Percentiles rank a stretch among this genome's conserved stretches.
phyloP scores from a whole-genome alignment of 2,329 filamentous ascomycete species.

The Ophiostoma montium region DNA sequence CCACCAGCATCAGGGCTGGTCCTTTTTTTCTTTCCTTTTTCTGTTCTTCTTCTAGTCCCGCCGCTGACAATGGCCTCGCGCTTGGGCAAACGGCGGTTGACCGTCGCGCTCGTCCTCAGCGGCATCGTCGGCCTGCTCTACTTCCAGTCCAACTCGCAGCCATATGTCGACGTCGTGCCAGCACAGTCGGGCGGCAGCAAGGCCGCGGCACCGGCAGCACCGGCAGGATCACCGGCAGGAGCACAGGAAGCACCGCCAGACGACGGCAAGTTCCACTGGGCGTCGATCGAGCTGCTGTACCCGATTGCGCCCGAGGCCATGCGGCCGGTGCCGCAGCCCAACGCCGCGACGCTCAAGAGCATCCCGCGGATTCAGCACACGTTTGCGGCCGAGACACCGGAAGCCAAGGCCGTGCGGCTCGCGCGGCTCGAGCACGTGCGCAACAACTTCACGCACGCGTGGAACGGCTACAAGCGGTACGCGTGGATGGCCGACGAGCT shows the following conservation, averaged over 20 bases:
- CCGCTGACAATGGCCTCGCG: slow-evolving; percentile 11
- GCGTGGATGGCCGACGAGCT: slow-evolving; percentile 54
- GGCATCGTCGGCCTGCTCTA: slow-evolving; percentile 9
- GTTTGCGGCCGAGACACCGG: slow-evolving; percentile 24
- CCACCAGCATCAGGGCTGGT: too few relatives aligned
- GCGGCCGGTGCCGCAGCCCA: slow-evolving; percentile 5
- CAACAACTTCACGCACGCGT: slow-evolving; percentile 39
- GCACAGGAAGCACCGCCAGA: neutral
- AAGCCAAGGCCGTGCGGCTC: slow-evolving; percentile 22
- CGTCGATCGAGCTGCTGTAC: slow-evolving; percentile 9
- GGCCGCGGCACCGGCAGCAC: neutral
- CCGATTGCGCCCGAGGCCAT: slow-evolving; percentile 10
- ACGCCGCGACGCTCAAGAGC: neutral
- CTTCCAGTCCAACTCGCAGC: slow-evolving; percentile 2
- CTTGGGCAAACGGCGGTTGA: slow-evolving; percentile 10
- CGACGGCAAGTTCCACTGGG: slow-evolving; percentile 12
- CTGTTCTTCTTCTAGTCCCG: too few relatives aligned
- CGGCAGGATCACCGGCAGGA: neutral
- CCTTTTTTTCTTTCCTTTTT: too few relatives aligned
- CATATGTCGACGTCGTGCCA: neutral
- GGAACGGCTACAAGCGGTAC: slow-evolving; percentile 44
- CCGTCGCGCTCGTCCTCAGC: slow-evolving; percentile 7
- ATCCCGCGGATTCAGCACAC: slow-evolving; percentile 24
- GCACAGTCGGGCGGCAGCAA: neutral
- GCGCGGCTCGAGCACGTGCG: slow-evolving; percentile 30